These are phyloP conservation scores for Aspergillus sp. DNA, from an alignment of 2,329 filamentous ascomycete species.

Conservation along the genomic window DNA sequence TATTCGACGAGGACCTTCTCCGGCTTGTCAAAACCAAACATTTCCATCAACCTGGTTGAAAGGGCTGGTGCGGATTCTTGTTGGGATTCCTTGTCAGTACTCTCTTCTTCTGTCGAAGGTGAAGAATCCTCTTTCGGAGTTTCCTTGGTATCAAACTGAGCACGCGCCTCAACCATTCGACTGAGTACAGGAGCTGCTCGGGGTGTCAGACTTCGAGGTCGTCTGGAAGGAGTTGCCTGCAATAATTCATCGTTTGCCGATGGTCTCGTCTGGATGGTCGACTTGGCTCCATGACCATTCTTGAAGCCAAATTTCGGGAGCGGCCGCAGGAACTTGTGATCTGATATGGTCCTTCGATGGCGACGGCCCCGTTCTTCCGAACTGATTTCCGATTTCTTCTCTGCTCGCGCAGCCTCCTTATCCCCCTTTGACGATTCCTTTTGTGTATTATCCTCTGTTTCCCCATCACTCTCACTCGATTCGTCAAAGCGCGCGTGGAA, in stretches of 20 bases:
- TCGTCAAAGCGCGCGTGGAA: conserved; percentile 79
- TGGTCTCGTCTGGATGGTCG: conserved; percentile 14
- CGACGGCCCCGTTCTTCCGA: conserved; percentile 36
- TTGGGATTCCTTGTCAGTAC: conserved; percentile 50
- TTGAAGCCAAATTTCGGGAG: conserved; percentile 52
- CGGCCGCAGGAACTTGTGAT: conserved; percentile 56
- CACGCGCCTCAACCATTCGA: conserved; percentile 69
- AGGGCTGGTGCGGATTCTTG: conserved; percentile 51
- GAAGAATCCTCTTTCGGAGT: conserved; percentile 10
- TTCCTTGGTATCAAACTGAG: conserved; percentile 46
- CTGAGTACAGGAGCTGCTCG: conserved; percentile 68
- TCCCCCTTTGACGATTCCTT: conserved; percentile 3
- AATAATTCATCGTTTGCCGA: conserved; percentile 11
- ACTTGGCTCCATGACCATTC: conserved; percentile 16
- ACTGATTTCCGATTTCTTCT: conserved; percentile 4
- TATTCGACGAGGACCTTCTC: conserved; percentile 90
- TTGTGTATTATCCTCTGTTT: conserved; percentile 29
- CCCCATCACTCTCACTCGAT: conserved; percentile 74
- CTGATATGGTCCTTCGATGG: conserved; percentile 59
- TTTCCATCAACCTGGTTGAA: conserved; percentile 69
- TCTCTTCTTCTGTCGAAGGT: conserved; percentile 12
- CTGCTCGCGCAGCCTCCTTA: conserved; percentile 1
- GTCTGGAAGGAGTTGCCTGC: conserved; percentile 14
- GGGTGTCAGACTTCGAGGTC: conserved; percentile 33
- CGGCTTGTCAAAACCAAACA: conserved; percentile 74